phyloP scores from a whole-genome alignment of 257 asterid species.

The Penstemon eatonii region DNA sequence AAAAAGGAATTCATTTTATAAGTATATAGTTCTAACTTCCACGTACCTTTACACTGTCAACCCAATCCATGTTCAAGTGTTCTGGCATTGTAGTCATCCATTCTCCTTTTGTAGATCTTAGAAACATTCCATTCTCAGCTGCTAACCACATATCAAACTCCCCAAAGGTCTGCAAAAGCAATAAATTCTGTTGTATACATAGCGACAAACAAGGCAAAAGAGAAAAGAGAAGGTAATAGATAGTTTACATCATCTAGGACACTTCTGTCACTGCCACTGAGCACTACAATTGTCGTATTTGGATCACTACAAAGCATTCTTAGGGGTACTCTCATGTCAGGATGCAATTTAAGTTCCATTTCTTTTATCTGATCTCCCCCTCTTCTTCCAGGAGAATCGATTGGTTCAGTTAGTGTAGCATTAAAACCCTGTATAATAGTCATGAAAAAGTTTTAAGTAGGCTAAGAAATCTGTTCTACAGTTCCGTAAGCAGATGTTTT shows the following conservation, averaged over 20 bases:
- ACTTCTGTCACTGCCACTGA: conserved; percentile 84
- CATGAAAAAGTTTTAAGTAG: no score
- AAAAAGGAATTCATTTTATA: conserved; percentile 21
- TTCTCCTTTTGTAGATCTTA: conserved; percentile 73
- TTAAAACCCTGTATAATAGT: conserved; percentile 70
- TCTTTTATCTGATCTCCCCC: conserved; percentile 86
- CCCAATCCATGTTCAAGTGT: conserved; percentile 96
- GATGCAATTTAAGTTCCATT: conserved; percentile 93
- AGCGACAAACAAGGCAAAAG: neutral
- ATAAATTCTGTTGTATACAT: conserved; percentile 20
- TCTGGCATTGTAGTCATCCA: conserved; percentile 99
- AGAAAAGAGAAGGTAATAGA: conserved; percentile 3
- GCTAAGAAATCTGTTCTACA: no score
- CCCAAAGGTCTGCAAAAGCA: conserved; percentile 73
- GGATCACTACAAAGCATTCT: conserved; percentile 72
- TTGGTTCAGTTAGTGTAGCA: conserved; percentile 77
- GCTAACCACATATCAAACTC: conserved; percentile 96
- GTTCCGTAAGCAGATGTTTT: no score
- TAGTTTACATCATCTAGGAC: conserved; percentile 72
- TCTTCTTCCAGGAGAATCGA: conserved; percentile 80
- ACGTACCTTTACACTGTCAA: conserved; percentile 81
- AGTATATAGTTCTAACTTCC: neutral
- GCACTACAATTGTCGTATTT: conserved; percentile 80
- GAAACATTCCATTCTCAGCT: conserved; percentile 97
- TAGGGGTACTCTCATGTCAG: conserved; percentile 69